These are phyloP conservation scores for Inga leiocalycina DNA, from an alignment of 306 rosid genomes.

Conservation along the genomic window DNA sequence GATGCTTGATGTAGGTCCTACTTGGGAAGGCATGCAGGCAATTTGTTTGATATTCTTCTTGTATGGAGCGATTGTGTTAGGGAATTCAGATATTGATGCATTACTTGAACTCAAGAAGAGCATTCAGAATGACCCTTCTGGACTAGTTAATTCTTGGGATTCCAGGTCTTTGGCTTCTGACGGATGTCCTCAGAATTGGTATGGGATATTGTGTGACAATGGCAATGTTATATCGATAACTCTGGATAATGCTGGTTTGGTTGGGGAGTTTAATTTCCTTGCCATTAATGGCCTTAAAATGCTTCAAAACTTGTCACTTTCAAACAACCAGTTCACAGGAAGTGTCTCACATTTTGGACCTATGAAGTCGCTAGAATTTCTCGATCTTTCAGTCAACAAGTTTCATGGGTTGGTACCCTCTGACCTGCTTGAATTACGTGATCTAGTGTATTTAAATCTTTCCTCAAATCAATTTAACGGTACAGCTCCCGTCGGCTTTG, in stretches of 20 bases:
- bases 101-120: constrained; percentile 69
- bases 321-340: constrained; percentile 74
- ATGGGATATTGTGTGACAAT: constrained; percentile 57
- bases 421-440: constrained; percentile 37
- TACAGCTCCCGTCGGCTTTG: constrained; percentile 48
- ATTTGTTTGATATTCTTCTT: constrained; percentile 51
- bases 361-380: constrained; percentile 51
- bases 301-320: constrained; percentile 65
- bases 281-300: constrained; percentile 59
- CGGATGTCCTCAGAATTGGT: constrained; percentile 78
- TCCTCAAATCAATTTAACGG: constrained; percentile 73
- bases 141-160: constrained; percentile 69
- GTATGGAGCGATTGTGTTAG: constrained; percentile 48
- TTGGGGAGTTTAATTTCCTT: constrained; percentile 60
- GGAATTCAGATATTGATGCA: constrained; percentile 65
- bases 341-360: constrained; percentile 42
- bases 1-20: constrained; percentile 42
- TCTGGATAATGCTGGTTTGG: constrained; percentile 62
- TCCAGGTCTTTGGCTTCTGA: constrained; percentile 62
- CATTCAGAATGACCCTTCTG: constrained; percentile 60
- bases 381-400: constrained; percentile 69
- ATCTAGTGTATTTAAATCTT: constrained; percentile 59
- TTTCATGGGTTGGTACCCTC: constrained; percentile 55
- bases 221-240: constrained; percentile 63
- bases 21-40: constrained; percentile 66